Evolutionary conservation across 2,329 filamentous ascomycete species (phyloP).

Genomic region (Aspergillus japonicus): DNA sequence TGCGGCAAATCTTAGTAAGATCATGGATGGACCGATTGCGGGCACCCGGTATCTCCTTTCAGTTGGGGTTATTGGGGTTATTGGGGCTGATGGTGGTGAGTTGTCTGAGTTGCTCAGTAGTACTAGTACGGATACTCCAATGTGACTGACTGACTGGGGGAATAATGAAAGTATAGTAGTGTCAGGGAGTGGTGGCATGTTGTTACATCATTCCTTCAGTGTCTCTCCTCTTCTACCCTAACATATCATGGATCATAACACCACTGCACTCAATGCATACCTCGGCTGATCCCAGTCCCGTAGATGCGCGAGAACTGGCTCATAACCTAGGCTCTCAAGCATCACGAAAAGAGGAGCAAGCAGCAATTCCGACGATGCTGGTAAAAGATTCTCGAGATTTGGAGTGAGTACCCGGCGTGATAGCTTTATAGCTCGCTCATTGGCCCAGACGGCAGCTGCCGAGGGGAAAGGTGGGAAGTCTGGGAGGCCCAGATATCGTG

Average conservation of each 20-base stretch:
- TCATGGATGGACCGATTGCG: no score
- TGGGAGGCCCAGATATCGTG: conserved; percentile 31
- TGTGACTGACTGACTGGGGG: no score
- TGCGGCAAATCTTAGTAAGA: not conserved
- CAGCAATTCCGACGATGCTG: conserved; percentile 20
- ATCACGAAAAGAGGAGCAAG: conserved; percentile 15
- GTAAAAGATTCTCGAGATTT: conserved; percentile 33
- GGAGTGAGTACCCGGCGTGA: conserved; percentile 22
- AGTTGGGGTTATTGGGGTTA: no score
- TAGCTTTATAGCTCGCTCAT: conserved; percentile 22
- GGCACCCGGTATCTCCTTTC: no score
- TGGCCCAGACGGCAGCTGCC: conserved; percentile 31
- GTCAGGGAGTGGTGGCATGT: not conserved
- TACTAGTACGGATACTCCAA: no score
- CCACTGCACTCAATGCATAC: not conserved
- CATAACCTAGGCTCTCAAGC: not conserved
- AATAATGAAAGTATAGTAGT: no score
- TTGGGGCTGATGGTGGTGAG: no score
- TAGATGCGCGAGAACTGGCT: not conserved
- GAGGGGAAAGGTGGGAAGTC: conserved; percentile 19
- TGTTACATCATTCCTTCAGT: not conserved
- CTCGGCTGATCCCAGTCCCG: not conserved
- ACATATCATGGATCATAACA: no score
- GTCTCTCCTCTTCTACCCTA: not conserved
- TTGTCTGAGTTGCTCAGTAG: no score